Conservation (phyloP, 2,329 filamentous ascomycete genomes). For the Paecilomyces dactylethromorphus region DNA sequence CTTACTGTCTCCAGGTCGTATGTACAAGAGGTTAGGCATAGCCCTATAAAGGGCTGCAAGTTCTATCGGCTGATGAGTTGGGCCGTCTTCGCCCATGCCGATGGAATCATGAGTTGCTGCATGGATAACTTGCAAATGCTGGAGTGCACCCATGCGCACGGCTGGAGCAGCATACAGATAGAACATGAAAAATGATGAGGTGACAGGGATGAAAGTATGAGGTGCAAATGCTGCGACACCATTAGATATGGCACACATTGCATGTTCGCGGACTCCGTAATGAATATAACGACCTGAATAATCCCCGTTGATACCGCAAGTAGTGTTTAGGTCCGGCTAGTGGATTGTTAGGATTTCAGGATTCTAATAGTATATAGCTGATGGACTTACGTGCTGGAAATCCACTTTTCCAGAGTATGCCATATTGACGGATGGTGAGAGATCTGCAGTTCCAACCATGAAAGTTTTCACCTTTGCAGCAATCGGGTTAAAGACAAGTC, state of each 20-base stretch:
- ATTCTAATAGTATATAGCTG: not conserved
- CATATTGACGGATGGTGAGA: constrained; percentile 51
- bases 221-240: constrained; percentile 53
- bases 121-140: constrained; percentile 51
- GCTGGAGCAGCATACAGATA: constrained; percentile 53
- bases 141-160: constrained; percentile 55
- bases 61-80: constrained; percentile 57
- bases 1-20: constrained; percentile 54
- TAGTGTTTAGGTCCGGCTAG: constrained; percentile 21
- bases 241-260: constrained; percentile 74
- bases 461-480: constrained; percentile 42
- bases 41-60: constrained; percentile 52
- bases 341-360: constrained; percentile 4
- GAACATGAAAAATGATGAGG: constrained; percentile 59
- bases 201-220: constrained; percentile 52
- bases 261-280: constrained; percentile 56
- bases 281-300: constrained; percentile 47
- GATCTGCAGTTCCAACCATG: constrained; percentile 50
- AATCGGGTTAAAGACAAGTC: constrained; percentile 48
- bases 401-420: constrained; percentile 47
- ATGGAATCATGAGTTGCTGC: constrained; percentile 57
- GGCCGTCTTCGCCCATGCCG: constrained; percentile 55
- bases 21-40: constrained; percentile 58
- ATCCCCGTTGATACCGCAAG: constrained; percentile 47
- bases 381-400: constrained; percentile 41